phyloP scores from a whole-genome alignment of 2,329 filamentous ascomycete genomes.

The Colletotrichum agaves region DNA sequence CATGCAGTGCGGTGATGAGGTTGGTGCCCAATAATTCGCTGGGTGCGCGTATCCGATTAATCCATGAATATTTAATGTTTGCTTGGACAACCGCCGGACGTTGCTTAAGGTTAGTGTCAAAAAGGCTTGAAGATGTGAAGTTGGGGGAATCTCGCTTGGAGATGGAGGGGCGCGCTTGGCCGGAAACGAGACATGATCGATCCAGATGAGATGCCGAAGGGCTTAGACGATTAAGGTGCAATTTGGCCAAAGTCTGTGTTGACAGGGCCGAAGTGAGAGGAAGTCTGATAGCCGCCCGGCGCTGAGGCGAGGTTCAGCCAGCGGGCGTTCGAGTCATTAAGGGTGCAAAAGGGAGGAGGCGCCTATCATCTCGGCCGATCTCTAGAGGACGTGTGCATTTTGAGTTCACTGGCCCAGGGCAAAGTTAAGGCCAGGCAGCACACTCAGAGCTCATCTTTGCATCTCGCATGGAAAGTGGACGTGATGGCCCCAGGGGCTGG shows the following conservation, averaged over 20 bases:
- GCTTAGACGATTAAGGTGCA: conserved; percentile 8
- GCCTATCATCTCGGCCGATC: conserved; percentile 26
- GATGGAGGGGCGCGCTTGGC: conserved; percentile 9
- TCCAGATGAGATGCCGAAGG: conserved; percentile 30
- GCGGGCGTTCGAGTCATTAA: conserved; percentile 30
- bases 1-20: conserved; percentile 19
- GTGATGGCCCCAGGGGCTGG: conserved; percentile 8
- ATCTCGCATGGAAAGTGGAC: conserved; percentile 21
- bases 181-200: conserved; percentile 29
- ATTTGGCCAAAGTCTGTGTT: not conserved
- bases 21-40: conserved; percentile 6
- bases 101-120: conserved; percentile 21
- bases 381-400: conserved; percentile 2
- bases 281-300: conserved; percentile 21
- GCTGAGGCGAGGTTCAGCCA: not conserved
- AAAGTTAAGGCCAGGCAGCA: conserved; percentile 1
- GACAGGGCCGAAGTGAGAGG: conserved; percentile 1
- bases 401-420: conserved; percentile 10
- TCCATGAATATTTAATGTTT: not conserved
- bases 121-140: conserved; percentile 21
- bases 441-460: no score
- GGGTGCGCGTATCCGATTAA: not conserved
- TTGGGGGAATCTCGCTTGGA: conserved; percentile 25
- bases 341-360: conserved; percentile 9
- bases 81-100: conserved; percentile 1